Evolutionary conservation across 139 green algal genomes (phyloP).

Genomic region (Closterium sp.): DNA sequence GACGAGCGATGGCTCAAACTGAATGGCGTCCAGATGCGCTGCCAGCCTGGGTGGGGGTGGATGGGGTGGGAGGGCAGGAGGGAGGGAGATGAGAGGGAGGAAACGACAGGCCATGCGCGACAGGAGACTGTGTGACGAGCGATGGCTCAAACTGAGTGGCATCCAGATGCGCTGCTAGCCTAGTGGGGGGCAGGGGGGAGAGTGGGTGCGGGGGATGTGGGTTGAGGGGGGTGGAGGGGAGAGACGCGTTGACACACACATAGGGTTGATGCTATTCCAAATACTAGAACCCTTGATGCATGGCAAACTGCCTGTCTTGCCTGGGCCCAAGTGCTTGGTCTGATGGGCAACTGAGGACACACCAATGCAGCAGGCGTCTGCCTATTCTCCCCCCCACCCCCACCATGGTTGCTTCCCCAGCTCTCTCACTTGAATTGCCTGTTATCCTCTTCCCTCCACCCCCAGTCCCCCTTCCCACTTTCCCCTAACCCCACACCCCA

Average conservation of each 20-base stretch:
- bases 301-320: background rate
- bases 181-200: background rate
- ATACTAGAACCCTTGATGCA: background rate
- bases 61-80: background rate
- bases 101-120: constrained; percentile 19
- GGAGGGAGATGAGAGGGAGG: background rate
- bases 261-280: no score
- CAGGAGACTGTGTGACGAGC: constrained; percentile 12
- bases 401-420: background rate
- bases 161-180: constrained; percentile 24
- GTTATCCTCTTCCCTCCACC: background rate
- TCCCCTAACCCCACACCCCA: no score
- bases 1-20: constrained; percentile 52
- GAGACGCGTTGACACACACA: no score
- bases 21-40: constrained; percentile 44
- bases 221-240: background rate
- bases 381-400: no score
- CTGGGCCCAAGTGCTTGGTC: background rate
- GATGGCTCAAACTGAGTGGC: constrained; percentile 11
- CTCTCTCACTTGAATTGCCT: background rate
- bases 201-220: background rate
- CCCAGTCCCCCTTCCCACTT: background rate
- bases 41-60: constrained; percentile 26
- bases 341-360: no score
- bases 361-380: no score